Evolutionary conservation across 192 early-diverging fungal species (phyloP).

Genomic region (Coemansia sp.): DNA sequence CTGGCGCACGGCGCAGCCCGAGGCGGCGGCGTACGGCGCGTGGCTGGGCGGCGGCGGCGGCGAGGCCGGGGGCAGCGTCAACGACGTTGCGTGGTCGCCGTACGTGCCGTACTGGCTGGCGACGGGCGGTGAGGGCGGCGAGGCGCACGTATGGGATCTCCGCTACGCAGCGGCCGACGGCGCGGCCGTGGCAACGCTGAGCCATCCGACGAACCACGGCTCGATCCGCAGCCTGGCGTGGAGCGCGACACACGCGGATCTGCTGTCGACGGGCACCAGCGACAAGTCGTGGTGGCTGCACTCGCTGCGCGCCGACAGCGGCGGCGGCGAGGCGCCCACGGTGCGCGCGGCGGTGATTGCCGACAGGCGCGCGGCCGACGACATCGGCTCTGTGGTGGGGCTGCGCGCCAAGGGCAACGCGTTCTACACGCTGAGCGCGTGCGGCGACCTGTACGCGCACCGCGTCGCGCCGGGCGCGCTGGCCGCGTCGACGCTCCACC

Average conservation of each 20-base stretch:
- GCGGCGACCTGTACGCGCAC: conserved; percentile 47
- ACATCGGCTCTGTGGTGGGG: conserved; percentile 36
- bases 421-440: conserved; percentile 43
- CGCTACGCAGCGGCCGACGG: conserved; percentile 54
- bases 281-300: conserved; percentile 60
- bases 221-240: conserved; percentile 50
- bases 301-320: conserved; percentile 22
- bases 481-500: conserved; percentile 5
- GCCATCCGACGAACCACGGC: conserved; percentile 28
- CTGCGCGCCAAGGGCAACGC: conserved; percentile 26
- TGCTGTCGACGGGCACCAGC: conserved; percentile 56
- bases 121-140: conserved; percentile 55
- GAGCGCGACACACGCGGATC: conserved; percentile 66
- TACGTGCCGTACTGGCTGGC: conserved; percentile 78
- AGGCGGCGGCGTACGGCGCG: neutral
- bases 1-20: conserved; percentile 49
- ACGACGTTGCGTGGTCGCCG: conserved; percentile 63
- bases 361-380: conserved; percentile 34
- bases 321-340: neutral
- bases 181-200: conserved; percentile 18
- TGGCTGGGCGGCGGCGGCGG: conserved; percentile 3
- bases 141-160: conserved; percentile 69
- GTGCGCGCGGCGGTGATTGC: conserved; percentile 13
- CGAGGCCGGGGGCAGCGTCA: conserved; percentile 25
- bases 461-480: conserved; percentile 20